These are phyloP conservation scores for Suillus discolor DNA, from an alignment of 768 basidiomycete species.

Conservation along the genomic window DNA sequence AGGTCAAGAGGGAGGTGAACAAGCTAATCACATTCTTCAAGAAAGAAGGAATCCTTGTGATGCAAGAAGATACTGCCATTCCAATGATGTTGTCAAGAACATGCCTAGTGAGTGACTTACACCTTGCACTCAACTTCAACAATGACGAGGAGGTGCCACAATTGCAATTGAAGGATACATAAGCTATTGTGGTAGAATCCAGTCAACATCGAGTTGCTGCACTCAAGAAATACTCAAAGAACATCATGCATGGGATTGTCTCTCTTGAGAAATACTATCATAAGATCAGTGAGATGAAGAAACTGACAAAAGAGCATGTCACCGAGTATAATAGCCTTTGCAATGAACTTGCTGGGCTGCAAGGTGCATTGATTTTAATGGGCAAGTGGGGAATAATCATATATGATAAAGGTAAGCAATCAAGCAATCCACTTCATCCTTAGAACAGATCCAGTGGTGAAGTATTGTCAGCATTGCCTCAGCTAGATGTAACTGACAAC, in stretches of 20 bases:
- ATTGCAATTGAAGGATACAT: neutral
- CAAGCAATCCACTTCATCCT: too few species aligned
- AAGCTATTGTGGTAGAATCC: neutral
- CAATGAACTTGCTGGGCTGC: neutral
- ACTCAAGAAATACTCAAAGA: too few species aligned
- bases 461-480: too few species aligned
- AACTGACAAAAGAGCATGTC: too few species aligned
- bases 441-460: too few species aligned
- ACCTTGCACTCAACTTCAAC: neutral
- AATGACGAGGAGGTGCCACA: neutral
- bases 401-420: neutral
- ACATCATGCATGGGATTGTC: too few species aligned
- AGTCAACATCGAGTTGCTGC: neutral
- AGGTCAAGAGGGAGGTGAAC: neutral
- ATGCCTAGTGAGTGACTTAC: neutral
- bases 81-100: neutral
- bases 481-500: too few species aligned
- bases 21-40: neutral
- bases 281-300: too few species aligned
- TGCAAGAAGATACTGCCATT: neutral
- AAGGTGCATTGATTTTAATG: neutral
- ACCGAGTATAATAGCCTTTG: too few species aligned
- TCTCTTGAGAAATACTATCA: too few species aligned
- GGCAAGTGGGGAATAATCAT: neutral
- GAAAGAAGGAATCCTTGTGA: neutral